Evolutionary conservation across 805 yeast species (phyloP).

Genomic region (Kodamaea restingae): DNA sequence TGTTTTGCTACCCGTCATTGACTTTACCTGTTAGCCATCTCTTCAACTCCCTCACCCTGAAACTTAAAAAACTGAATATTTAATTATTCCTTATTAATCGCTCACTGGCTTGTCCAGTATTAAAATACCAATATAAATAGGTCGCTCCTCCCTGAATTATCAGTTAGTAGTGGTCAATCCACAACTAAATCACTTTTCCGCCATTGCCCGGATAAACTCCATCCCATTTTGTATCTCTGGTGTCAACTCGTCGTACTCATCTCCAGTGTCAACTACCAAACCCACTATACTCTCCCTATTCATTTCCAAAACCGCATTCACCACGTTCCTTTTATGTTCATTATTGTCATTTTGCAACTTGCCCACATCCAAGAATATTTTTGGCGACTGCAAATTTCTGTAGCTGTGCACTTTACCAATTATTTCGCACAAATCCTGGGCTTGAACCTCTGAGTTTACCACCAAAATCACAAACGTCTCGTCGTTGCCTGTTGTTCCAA

Average conservation of each 20-base stretch:
- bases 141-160: too few relatives aligned
- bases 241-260: slow-evolving; percentile 18
- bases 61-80: too few relatives aligned
- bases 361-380: slow-evolving; percentile 29
- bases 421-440: slow-evolving; percentile 13
- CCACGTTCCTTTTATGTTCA: slow-evolving; percentile 12
- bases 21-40: too few relatives aligned
- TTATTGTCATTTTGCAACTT: slow-evolving; percentile 16
- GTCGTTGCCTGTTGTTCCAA: slow-evolving; percentile 46
- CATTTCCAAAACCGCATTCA: slow-evolving; percentile 13
- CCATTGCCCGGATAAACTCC: neutral
- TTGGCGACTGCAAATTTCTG: slow-evolving; percentile 12
- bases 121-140: too few relatives aligned
- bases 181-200: too few relatives aligned
- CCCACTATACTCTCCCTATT: slow-evolving; percentile 26
- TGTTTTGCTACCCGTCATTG: too few relatives aligned
- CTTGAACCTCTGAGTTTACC: slow-evolving; percentile 15
- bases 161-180: too few relatives aligned
- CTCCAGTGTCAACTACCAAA: slow-evolving; percentile 40
- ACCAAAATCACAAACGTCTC: slow-evolving; percentile 45
- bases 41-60: too few relatives aligned
- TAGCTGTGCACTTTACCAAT: slow-evolving; percentile 12
- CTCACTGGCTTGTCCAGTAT: too few relatives aligned
- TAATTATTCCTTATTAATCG: too few relatives aligned
- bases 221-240: neutral